Percentiles rank a stretch among this genome's conserved stretches.
These are phyloP conservation scores for Rhizophlyctis rosea DNA, from an alignment of 192 early-diverging fungal species.

Conservation along the genomic window DNA sequence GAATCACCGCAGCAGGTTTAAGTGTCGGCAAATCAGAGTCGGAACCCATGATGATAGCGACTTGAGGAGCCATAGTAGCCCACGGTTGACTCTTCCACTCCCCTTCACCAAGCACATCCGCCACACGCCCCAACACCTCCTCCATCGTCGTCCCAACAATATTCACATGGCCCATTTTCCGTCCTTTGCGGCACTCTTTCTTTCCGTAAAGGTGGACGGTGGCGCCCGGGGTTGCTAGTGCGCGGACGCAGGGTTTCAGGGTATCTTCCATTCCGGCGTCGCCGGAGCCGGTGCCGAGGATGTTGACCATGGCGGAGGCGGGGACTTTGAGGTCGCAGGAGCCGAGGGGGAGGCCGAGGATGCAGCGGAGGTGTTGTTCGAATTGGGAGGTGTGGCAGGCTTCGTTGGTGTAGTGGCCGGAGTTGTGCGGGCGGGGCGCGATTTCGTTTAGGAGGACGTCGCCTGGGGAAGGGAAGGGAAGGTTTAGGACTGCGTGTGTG, in stretches of 20 bases:
- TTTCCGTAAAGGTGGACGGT: slow-evolving; percentile 97
- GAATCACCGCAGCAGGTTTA: slow-evolving; percentile 84
- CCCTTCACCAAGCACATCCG: slow-evolving; percentile 50
- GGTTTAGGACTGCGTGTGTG: neutral
- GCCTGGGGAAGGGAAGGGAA: slow-evolving; percentile 34
- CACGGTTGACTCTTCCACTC: neutral
- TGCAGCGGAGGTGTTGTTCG: slow-evolving; percentile 88
- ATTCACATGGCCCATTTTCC: slow-evolving; percentile 99
- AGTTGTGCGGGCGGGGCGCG: slow-evolving; percentile 98
- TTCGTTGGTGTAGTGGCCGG: slow-evolving; percentile 98
- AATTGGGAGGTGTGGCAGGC: slow-evolving; percentile 97
- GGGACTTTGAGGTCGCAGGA: slow-evolving; percentile 84
- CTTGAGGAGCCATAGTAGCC: slow-evolving; percentile 38
- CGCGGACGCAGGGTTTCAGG: slow-evolving; percentile 62
- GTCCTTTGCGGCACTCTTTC: slow-evolving; percentile 75
- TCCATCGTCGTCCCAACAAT: slow-evolving; percentile 83
- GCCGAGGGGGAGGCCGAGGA: slow-evolving; percentile 88
- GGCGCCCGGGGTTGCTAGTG: slow-evolving; percentile 77
- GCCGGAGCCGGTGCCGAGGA: slow-evolving; percentile 72
- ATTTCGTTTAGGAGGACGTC: slow-evolving; percentile 93
- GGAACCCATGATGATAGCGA: slow-evolving; percentile 98
- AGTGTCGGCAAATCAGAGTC: slow-evolving; percentile 97
- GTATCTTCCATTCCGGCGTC: slow-evolving; percentile 48
- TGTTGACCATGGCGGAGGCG: slow-evolving; percentile 91
- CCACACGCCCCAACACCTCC: slow-evolving; percentile 65